phyloP scores from a whole-genome alignment of 495 filamentous ascomycete species.

The Darksidea phi region DNA sequence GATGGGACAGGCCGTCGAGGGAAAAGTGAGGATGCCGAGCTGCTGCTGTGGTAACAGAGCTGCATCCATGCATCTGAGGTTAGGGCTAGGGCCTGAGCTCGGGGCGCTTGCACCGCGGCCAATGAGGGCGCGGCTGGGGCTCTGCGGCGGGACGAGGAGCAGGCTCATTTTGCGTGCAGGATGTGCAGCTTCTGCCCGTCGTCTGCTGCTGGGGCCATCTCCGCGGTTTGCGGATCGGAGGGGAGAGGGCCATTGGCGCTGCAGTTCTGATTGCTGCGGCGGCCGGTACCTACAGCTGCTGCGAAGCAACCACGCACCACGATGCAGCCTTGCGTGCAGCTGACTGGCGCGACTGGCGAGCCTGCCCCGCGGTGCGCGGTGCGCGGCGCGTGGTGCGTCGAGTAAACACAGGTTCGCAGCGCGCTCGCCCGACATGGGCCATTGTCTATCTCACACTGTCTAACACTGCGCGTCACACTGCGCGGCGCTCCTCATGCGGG shows the following conservation, averaged over 20 bases:
- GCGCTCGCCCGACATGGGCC: constrained; percentile 1
- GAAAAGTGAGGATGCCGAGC: constrained; percentile 32
- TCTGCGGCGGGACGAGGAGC: constrained; percentile 9
- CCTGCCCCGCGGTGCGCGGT: neutral
- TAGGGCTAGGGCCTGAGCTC: constrained; percentile 28
- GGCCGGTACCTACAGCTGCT: neutral
- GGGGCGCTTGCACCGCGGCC: constrained; percentile 12
- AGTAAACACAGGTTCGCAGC: constrained; percentile 10
- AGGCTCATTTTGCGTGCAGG: neutral
- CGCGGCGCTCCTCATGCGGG: constrained; percentile 20
- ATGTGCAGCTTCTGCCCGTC: neutral
- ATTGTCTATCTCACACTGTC: constrained; percentile 21
- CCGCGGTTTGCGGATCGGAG: neutral
- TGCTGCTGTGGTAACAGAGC: constrained; percentile 23
- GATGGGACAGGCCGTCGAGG: constrained; percentile 17
- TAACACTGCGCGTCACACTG: constrained; percentile 32
- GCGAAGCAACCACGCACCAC: neutral
- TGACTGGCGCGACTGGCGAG: no score
- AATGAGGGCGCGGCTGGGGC: constrained; percentile 23
- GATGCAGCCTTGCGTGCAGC: neutral
- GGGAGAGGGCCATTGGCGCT: neutral
- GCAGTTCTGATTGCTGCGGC: neutral
- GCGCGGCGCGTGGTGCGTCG: no score
- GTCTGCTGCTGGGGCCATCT: neutral
- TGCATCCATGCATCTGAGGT: constrained; percentile 16